Evolutionary conservation across 2,329 filamentous ascomycete species (phyloP).

Genomic region (Fusarium dlaminii): DNA sequence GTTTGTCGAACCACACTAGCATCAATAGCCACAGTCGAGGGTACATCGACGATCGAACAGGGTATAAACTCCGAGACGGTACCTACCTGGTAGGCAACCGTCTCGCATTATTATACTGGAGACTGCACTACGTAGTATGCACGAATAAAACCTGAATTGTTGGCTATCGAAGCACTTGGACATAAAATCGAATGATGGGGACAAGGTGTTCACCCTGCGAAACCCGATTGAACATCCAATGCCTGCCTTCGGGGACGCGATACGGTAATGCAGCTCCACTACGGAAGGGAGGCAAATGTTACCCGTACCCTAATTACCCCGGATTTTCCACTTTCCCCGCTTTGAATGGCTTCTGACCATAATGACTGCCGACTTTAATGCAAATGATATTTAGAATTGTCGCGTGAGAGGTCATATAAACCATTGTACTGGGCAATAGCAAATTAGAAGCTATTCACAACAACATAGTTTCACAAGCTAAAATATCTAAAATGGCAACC

Average conservation of each 20-base stretch:
- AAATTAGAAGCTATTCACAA: not conserved
- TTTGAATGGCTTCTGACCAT: constrained; percentile 12
- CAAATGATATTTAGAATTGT: constrained; percentile 6
- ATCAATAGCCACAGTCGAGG: not conserved
- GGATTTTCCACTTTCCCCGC: constrained; percentile 41
- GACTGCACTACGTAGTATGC: not conserved
- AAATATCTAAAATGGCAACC: not conserved
- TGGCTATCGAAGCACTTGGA: constrained; percentile 22
- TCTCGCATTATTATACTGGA: not conserved
- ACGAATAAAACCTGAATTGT: not conserved
- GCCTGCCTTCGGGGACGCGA: not conserved
- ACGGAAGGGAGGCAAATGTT: constrained; percentile 30
- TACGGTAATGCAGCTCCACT: constrained; percentile 31
- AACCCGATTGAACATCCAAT: constrained; percentile 15
- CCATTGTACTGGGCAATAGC: not conserved
- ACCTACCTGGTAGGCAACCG: not conserved
- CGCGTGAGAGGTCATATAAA: constrained; percentile 9
- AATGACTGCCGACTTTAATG: constrained; percentile 33
- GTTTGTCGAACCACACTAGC: not conserved
- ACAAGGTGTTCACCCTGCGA: not conserved
- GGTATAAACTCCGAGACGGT: not conserved
- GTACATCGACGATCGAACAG: not conserved
- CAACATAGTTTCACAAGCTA: not conserved
- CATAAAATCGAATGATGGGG: constrained; percentile 31
- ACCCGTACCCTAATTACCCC: constrained; percentile 41